Evolutionary conservation across 495 filamentous ascomycete species (phyloP).

Genomic region (Lasiosphaeria hispida): DNA sequence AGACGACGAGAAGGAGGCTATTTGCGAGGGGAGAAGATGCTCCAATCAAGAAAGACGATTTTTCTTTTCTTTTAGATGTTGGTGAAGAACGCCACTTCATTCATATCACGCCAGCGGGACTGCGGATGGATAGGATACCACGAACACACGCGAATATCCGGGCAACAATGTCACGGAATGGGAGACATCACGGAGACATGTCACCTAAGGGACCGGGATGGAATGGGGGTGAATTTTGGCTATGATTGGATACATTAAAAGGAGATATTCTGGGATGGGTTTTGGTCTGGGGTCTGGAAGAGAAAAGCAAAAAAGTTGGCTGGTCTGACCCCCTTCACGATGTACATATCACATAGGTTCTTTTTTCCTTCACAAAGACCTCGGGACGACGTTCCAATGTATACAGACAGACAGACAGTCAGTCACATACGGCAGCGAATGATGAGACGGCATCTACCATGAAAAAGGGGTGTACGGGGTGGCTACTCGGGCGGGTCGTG

Average conservation of each 20-base stretch:
- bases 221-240: background rate
- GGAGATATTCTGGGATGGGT: background rate
- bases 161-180: background rate
- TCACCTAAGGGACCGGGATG: background rate
- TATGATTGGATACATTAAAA: conserved; percentile 2
- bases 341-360: background rate
- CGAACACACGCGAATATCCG: background rate
- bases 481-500: no score
- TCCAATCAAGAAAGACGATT: background rate
- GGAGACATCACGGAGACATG: background rate
- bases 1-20: background rate
- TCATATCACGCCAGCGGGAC: conserved; percentile 4
- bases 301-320: conserved; percentile 12
- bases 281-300: background rate
- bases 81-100: background rate
- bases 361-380: background rate
- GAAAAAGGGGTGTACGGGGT: no score
- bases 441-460: no score
- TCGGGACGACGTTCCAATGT: background rate
- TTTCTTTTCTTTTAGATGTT: no score
- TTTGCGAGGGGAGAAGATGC: background rate
- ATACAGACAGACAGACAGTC: background rate
- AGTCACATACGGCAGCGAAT: no score
- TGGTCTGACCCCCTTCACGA: conserved; percentile 10
- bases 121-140: background rate